These are phyloP conservation scores for Phoma sp. DNA, from an alignment of 2,329 filamentous ascomycete genomes.

Conservation along the genomic window DNA sequence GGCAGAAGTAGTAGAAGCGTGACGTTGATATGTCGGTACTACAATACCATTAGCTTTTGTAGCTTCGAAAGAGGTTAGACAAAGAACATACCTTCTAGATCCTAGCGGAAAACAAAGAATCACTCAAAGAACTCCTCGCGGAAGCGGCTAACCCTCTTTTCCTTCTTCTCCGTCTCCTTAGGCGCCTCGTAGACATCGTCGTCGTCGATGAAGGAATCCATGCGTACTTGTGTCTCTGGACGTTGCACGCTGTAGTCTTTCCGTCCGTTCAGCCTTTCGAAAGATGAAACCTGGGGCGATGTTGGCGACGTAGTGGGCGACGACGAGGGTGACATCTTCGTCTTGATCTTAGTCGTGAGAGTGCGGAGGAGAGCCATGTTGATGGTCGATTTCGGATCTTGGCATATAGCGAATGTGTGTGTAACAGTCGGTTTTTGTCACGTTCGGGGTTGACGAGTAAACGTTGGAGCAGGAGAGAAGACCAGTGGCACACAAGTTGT, in stretches of 20 bases:
- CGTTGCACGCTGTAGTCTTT: constrained; percentile 23
- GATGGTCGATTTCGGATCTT: constrained; percentile 5
- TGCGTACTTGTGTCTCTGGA: constrained; percentile 21
- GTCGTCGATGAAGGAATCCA: constrained; percentile 31
- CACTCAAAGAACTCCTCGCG: constrained; percentile 31
- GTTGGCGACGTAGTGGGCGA: constrained; percentile 33
- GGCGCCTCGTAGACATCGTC: constrained; percentile 18
- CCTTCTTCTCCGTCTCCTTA: constrained; percentile 26
- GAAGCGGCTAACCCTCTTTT: constrained; percentile 38
- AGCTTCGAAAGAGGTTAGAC: not conserved
- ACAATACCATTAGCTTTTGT: not conserved
- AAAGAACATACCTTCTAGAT: constrained; percentile 19
- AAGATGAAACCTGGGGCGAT: constrained; percentile 23
- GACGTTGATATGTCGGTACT: constrained; percentile 2
- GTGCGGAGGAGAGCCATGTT: constrained; percentile 40
- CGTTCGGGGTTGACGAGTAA: not conserved
- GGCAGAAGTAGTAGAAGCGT: constrained; percentile 15
- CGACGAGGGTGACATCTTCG: constrained; percentile 31
- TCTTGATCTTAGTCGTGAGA: constrained; percentile 40
- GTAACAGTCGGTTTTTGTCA: not conserved
- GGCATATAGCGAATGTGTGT: constrained; percentile 7
- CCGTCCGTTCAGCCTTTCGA: constrained; percentile 34
- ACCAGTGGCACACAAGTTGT: constrained; percentile 9
- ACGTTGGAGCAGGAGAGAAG: constrained; percentile 3
- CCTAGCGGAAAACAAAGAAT: not conserved